Base-by-base conservation (phyloP, 192 early-diverging fungal species). In the Lunasporangiospora selenospora region DNA sequence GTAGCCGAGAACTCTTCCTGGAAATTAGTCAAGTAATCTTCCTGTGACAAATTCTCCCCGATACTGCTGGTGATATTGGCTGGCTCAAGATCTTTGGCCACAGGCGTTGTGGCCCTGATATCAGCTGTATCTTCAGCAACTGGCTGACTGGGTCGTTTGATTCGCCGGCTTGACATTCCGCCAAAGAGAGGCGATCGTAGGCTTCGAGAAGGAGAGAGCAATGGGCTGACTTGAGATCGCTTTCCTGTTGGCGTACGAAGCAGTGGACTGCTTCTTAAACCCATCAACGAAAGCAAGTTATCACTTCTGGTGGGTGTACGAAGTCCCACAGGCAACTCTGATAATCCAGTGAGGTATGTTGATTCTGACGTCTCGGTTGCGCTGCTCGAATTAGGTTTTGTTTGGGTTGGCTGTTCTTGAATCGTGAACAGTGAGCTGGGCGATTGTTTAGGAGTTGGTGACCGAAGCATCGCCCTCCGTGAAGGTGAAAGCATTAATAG, bases 121-220 rank as follows among this genome's bases (percentile, higher is more conserved):
- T n/a, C n/a, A n/a, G n/a, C n/a, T n/a, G n/a, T n/a, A n/a, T n/a
- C n/a, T n/a, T n/a, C n/a, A n/a, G n/a, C n/a, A n/a, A n/a, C 18
- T n/a, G 33, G 5, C 34, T 58, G 37, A 12, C 16, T 10, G 2
- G 18, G 12, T 18, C 39, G 32, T 44, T 55, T 70, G 16, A 37
- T 34, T 13, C 58, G 50, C 26, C 58, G 58, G 32, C 42, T 53
- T 48, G 60, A 55, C 66, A 70, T 70, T 0, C 66, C 66, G 5
- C 66, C 66, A 42, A 70, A 70, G 2, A 61, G n/a, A 5, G 66
- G 66, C 38, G 66, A 70, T 2, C 33, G 53, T 30, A 43, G 60
- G 11, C 58, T 30, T 9, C 63, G 63, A 21, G 63, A 47, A 30
- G 66, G 57, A 7, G 57, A 59, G 18, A 41, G 43, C 27, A 56